A percentile compares a stretch with the other conserved stretches of the same genome.
These are phyloP conservation scores for Sphagnum fallax DNA, from an alignment of 228 moss, liverwort and hornwort genomes.

Conservation along the genomic window DNA sequence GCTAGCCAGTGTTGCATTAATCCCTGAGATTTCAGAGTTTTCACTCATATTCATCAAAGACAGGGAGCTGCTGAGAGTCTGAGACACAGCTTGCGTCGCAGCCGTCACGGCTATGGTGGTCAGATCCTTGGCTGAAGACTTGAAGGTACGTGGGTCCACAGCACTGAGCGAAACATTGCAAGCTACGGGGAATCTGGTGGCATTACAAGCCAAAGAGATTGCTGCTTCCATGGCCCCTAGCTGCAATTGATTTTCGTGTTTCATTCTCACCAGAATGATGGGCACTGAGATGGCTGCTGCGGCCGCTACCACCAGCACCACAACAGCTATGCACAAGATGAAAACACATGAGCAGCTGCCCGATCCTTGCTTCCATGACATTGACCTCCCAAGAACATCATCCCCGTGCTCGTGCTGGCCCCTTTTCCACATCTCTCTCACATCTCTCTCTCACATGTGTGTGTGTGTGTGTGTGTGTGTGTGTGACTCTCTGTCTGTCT, in stretches of 20 bases:
- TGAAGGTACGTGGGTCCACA: conserved; percentile 2
- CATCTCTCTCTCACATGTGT: no score
- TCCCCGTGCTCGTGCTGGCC: no score
- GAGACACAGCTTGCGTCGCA: conserved; percentile 10
- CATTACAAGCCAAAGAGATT: conserved; percentile 26
- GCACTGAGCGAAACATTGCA: conserved; percentile 17
- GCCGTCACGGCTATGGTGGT: conserved; percentile 6
- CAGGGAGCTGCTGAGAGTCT: conserved; percentile 5
- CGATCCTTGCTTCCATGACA: no score
- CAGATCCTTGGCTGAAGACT: conserved; percentile 10
- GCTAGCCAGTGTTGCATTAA: conserved; percentile 9
- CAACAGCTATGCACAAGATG: no score
- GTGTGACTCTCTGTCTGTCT: no score
- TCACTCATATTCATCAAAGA: not conserved
- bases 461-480: no score
- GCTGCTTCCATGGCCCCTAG: conserved; percentile 6
- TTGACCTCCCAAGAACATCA: no score
- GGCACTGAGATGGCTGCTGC: conserved; percentile 13
- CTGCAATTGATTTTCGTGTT: not conserved
- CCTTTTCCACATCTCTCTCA: no score
- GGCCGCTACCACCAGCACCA: no score
- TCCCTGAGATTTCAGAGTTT: conserved; percentile 5
- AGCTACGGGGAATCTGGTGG: conserved; percentile 19
- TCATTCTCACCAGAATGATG: conserved; percentile 1
- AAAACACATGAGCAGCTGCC: no score